These are phyloP conservation scores for Protomyces gravidus DNA, from an alignment of 1,139 yeast species.

Conservation along the genomic window DNA sequence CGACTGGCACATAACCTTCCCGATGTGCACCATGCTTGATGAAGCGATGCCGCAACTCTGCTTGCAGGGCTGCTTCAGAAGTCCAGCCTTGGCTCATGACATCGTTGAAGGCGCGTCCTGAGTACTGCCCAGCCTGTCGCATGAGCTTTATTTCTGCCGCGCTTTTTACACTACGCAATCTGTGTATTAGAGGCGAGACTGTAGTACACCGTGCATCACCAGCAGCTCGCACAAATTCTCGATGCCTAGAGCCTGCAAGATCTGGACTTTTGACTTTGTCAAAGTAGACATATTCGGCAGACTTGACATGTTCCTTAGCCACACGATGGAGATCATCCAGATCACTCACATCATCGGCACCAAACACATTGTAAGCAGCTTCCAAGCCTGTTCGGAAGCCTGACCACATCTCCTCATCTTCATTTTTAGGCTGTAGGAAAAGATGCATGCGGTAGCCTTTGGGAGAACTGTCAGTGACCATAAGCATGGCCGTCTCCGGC, in stretches of 20 bases:
- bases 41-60: slow-evolving; percentile 64
- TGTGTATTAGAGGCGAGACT: slow-evolving; percentile 51
- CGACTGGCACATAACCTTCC: slow-evolving; percentile 90
- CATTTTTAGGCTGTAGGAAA: slow-evolving; percentile 82
- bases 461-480: slow-evolving; percentile 50
- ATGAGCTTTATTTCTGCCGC: slow-evolving; percentile 68
- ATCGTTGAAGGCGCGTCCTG: slow-evolving; percentile 75
- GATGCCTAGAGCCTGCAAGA: slow-evolving; percentile 22
- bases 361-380: slow-evolving; percentile 77
- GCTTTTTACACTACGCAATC: slow-evolving; percentile 66
- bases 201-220: slow-evolving; percentile 42
- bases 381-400: slow-evolving; percentile 84
- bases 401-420: slow-evolving; percentile 82
- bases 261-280: slow-evolving; percentile 40
- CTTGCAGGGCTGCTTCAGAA: slow-evolving; percentile 80
- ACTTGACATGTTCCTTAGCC: slow-evolving; percentile 47
- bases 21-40: slow-evolving; percentile 64
- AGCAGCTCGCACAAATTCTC: slow-evolving; percentile 35
- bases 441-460: slow-evolving; percentile 51
- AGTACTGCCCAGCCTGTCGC: slow-evolving; percentile 76
- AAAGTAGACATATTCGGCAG: slow-evolving; percentile 52
- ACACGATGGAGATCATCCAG: neutral
- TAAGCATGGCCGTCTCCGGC: slow-evolving; percentile 72
- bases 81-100: slow-evolving; percentile 61
- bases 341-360: slow-evolving; percentile 64